Conservation (phyloP, 331 rosid genomes). For the Pyracantha coccinea region DNA sequence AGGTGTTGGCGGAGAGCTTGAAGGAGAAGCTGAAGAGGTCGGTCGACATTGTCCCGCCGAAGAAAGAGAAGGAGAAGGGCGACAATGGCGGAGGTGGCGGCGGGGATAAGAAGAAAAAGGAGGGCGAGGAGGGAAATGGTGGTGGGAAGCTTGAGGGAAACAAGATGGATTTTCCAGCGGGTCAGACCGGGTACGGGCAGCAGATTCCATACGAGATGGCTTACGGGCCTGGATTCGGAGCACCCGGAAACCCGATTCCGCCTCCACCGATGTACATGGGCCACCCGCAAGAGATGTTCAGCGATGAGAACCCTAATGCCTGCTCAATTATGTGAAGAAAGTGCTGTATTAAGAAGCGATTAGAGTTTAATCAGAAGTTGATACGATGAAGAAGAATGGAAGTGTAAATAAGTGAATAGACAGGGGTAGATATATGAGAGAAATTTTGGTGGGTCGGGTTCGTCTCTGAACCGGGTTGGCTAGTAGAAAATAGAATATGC, state of each 20-base stretch:
- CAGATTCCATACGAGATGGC: conserved; percentile 5
- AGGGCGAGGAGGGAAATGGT: conserved; percentile 4
- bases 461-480: not conserved
- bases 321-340: conserved; percentile 66
- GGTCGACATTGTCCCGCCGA: conserved; percentile 61
- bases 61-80: conserved; percentile 40
- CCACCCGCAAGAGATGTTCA: conserved; percentile 45
- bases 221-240: conserved; percentile 1
- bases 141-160: conserved; percentile 25
- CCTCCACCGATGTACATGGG: conserved; percentile 7
- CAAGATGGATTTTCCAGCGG: conserved; percentile 31
- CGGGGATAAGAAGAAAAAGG: conserved; percentile 14
- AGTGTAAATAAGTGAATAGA: conserved; percentile 30
- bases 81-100: conserved; percentile 6
- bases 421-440: not conserved
- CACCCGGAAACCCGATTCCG: conserved; percentile 1
- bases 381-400: not conserved
- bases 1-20: conserved; percentile 32
- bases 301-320: conserved; percentile 84
- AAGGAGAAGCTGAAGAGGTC: conserved; percentile 37
- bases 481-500: not conserved
- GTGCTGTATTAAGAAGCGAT: not conserved
- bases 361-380: not conserved
- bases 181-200: conserved; percentile 17
- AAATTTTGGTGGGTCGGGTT: not conserved